Percentiles rank a stretch among this genome's conserved stretches.
Evolutionary conservation across 2,329 filamentous ascomycete genomes (phyloP).

Genomic region (Pleurostoma richardsiae): DNA sequence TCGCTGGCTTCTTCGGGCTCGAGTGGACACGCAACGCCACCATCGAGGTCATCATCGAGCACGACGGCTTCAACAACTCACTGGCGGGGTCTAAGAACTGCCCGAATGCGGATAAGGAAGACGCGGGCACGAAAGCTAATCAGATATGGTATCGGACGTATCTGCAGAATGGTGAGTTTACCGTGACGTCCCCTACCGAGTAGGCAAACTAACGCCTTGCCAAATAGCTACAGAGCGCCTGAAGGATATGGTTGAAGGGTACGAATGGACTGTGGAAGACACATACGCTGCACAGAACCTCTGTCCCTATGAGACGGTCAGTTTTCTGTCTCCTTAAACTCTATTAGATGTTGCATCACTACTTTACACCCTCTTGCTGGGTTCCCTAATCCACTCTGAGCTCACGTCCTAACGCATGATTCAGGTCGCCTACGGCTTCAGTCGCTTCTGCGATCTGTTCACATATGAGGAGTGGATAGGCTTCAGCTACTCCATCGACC

Average conservation of each 20-base stretch:
- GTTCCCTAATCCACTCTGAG: background rate
- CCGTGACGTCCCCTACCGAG: background rate
- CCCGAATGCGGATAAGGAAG: slow-evolving; percentile 51
- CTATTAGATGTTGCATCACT: background rate
- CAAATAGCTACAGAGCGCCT: slow-evolving; percentile 53
- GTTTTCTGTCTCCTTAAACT: background rate
- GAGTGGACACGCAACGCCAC: slow-evolving; percentile 69
- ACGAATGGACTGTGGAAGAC: slow-evolving; percentile 61
- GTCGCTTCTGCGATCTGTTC: slow-evolving; percentile 69
- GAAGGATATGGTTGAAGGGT: slow-evolving; percentile 44
- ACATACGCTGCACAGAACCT: slow-evolving; percentile 65
- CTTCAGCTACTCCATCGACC: slow-evolving; percentile 67
- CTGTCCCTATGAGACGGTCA: slow-evolving; percentile 69
- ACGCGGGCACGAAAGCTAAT: slow-evolving; percentile 47
- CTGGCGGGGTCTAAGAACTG: slow-evolving; percentile 64
- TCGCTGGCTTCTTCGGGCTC: slow-evolving; percentile 74
- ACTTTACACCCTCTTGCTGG: background rate
- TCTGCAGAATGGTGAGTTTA: slow-evolving; percentile 47
- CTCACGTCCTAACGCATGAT: slow-evolving; percentile 1
- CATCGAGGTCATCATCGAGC: slow-evolving; percentile 67
- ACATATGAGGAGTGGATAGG: slow-evolving; percentile 69
- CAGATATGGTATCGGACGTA: slow-evolving; percentile 60
- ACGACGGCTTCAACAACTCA: slow-evolving; percentile 61
- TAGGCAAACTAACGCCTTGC: no score
- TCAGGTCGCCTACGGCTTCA: slow-evolving; percentile 66